These are phyloP conservation scores for Candida pseudofarinosa DNA, from an alignment of 805 yeast genomes.

Conservation along the genomic window DNA sequence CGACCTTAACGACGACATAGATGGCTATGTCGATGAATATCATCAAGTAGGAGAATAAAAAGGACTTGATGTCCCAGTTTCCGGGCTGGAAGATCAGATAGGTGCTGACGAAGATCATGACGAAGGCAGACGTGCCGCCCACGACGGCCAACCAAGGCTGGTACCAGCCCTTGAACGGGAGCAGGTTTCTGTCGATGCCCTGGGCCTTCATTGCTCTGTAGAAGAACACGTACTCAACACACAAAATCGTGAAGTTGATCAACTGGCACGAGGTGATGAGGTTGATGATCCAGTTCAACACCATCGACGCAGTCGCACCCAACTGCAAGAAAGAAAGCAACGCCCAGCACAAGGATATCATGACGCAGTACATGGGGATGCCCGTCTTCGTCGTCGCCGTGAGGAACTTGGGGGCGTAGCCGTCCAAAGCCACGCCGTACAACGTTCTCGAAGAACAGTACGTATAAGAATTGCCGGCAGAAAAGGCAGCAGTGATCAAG, in stretches of 20 bases:
- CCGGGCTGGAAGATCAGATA: constrained; percentile 40
- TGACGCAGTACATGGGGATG: constrained; percentile 44
- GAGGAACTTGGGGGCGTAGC: constrained; percentile 43
- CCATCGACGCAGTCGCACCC: constrained; percentile 27
- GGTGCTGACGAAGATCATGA: constrained; percentile 31
- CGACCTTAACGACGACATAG: constrained; percentile 32
- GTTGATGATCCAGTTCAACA: constrained; percentile 32
- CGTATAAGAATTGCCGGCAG: constrained; percentile 48
- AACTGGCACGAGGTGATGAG: constrained; percentile 29
- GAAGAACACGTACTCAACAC: constrained; percentile 58
- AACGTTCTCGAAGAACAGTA: constrained; percentile 45
- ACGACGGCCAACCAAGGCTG: constrained; percentile 35
- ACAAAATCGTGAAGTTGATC: constrained; percentile 26
- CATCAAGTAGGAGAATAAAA: constrained; percentile 41
- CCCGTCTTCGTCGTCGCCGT: constrained; percentile 44
- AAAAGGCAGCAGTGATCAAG: constrained; percentile 41
- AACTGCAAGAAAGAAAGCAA: constrained; percentile 61
- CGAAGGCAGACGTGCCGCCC: constrained; percentile 25
- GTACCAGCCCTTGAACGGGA: constrained; percentile 19
- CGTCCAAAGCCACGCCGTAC: constrained; percentile 44
- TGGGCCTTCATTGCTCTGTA: constrained; percentile 51
- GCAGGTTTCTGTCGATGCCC: constrained; percentile 5
- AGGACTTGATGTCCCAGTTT: constrained; percentile 32
- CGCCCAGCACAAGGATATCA: constrained; percentile 48
- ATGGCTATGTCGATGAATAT: constrained; percentile 37